A percentile compares a stretch with the other conserved stretches of the same genome.
Evolutionary conservation across 208 protist species (phyloP).

Genomic region (Vickermania spadyakhi): DNA sequence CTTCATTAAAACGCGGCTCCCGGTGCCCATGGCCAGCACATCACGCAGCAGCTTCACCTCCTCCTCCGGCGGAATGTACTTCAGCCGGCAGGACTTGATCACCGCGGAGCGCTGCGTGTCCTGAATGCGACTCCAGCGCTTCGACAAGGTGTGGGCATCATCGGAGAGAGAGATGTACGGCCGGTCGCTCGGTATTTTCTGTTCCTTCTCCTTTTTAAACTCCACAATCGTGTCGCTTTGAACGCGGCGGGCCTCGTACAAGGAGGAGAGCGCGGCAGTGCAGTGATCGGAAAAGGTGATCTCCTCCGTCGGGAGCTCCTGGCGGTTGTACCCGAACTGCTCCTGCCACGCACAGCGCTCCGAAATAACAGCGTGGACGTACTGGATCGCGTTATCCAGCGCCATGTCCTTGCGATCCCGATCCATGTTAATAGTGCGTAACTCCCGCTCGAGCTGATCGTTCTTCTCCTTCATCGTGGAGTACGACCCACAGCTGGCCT

Average conservation of each 20-base stretch:
- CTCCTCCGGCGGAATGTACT: conserved; percentile 49
- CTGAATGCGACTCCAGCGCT: conserved; percentile 35
- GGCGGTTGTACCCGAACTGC: conserved; percentile 37
- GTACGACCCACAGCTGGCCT: conserved; percentile 27
- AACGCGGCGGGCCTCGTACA: conserved; percentile 14
- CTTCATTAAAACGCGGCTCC: conserved; percentile 35
- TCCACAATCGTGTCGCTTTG: background rate
- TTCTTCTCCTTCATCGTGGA: conserved; percentile 38
- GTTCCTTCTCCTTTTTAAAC: background rate
- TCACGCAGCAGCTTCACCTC: conserved; percentile 63
- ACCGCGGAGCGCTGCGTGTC: conserved; percentile 16
- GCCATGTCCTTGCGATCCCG: conserved; percentile 43
- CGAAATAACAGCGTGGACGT: conserved; percentile 57
- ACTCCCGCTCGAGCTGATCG: conserved; percentile 37
- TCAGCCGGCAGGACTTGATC: conserved; percentile 27
- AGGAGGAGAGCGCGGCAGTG: conserved; percentile 17
- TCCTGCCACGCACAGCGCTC: conserved; percentile 66
- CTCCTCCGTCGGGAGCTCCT: conserved; percentile 41
- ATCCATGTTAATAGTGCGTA: conserved; percentile 32
- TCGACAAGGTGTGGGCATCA: conserved; percentile 13
- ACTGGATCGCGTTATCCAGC: conserved; percentile 46
- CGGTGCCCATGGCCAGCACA: conserved; percentile 65
- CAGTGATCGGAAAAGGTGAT: conserved; percentile 27
- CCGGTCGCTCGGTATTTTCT: background rate
- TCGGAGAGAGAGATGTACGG: conserved; percentile 9